These are phyloP conservation scores for Pythium biforme DNA, from an alignment of 352 stramenopile species.

Conservation along the genomic window DNA sequence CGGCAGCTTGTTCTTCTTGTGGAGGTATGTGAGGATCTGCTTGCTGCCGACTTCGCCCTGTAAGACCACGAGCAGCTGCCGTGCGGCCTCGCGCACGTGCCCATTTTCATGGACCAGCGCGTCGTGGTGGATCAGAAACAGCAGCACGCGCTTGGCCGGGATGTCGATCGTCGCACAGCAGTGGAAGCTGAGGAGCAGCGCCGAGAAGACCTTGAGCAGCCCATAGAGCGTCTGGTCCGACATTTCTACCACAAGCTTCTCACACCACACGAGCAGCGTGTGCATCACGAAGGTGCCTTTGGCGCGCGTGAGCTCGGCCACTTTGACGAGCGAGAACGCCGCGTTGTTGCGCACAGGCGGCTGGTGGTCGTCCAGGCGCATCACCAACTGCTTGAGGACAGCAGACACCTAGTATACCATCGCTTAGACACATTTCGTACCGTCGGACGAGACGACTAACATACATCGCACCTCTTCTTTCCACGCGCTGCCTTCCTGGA, in stretches of 20 bases:
- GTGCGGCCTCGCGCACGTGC: constrained; percentile 38
- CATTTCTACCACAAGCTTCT: not conserved
- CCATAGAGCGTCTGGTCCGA: constrained; percentile 35
- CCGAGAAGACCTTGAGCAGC: constrained; percentile 41
- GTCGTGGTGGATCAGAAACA: constrained; percentile 31
- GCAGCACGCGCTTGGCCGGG: constrained; percentile 37
- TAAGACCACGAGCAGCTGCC: constrained; percentile 38
- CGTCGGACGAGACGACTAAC: not conserved
- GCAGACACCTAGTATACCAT: constrained; percentile 15
- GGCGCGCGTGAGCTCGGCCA: constrained; percentile 34
- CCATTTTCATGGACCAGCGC: constrained; percentile 38
- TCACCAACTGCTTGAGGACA: constrained; percentile 14
- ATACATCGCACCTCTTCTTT: constrained; percentile 20
- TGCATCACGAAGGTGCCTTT: constrained; percentile 45
- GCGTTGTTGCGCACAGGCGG: constrained; percentile 32
- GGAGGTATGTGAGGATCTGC: constrained; percentile 21
- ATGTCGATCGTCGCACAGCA: constrained; percentile 52
- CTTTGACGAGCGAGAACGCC: constrained; percentile 32
- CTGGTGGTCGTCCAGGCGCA: constrained; percentile 29
- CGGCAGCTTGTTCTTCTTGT: constrained; percentile 7
- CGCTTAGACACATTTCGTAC: too few relatives aligned
- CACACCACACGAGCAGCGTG: constrained; percentile 15
- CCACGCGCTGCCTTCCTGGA: constrained; percentile 22
- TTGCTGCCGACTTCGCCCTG: constrained; percentile 36
- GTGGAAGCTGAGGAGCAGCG: constrained; percentile 40